These are phyloP conservation scores for Luffa acutangula DNA, from an alignment of 306 rosid species.

Conservation along the genomic window DNA sequence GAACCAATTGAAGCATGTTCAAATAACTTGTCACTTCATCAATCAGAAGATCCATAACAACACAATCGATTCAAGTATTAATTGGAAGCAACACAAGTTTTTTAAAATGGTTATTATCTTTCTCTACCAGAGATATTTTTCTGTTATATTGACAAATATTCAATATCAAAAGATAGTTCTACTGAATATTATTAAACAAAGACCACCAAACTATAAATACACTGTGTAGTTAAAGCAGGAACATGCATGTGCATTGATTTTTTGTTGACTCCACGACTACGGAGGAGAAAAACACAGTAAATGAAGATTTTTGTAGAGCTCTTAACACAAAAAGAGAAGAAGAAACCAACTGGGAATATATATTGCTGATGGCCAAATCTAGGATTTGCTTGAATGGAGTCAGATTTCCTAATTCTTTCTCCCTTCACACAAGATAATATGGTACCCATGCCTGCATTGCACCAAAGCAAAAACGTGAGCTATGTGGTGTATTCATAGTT, in stretches of 20 bases:
- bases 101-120: no score
- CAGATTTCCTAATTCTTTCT: conserved; percentile 44
- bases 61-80: no score
- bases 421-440: conserved; percentile 79
- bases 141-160: not conserved
- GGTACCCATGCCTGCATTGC: conserved; percentile 87
- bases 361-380: not conserved
- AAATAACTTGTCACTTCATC: no score
- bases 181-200: not conserved
- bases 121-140: no score
- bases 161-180: not conserved
- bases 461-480: not conserved
- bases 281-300: not conserved
- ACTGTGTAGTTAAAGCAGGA: not conserved
- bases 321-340: not conserved
- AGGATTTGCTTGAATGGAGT: not conserved
- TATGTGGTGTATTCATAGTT: not conserved
- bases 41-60: no score
- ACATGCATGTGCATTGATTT: not conserved
- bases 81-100: no score
- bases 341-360: not conserved
- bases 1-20: no score
- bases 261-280: not conserved
- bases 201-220: not conserved
- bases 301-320: not conserved